phyloP scores from a whole-genome alignment of 1,284 basidiomycete genomes.

The Pseudozyma flocculosa region DNA sequence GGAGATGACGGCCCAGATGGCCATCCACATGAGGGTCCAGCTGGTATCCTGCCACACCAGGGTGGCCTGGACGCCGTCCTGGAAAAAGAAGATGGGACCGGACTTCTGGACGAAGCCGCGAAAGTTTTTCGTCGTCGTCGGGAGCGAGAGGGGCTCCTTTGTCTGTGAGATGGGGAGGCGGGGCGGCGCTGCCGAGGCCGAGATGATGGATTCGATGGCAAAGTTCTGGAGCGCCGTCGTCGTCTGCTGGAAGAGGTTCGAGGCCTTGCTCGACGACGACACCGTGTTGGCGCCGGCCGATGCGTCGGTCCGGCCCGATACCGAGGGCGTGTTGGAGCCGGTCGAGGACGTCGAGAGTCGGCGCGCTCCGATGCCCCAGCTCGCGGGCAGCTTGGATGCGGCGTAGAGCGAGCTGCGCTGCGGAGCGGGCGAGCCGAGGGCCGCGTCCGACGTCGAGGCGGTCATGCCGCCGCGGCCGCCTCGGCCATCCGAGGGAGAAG shows the following conservation, averaged over 20 bases:
- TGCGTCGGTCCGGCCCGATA: constrained; percentile 10
- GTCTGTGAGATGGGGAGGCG: constrained; percentile 49
- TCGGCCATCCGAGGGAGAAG: too few species aligned
- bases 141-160: constrained; percentile 51
- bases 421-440: neutral
- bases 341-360: constrained; percentile 13
- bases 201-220: constrained; percentile 44
- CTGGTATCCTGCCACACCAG: constrained; percentile 55
- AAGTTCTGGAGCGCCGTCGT: constrained; percentile 40
- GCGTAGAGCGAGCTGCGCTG: neutral
- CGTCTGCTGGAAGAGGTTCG: constrained; percentile 29
- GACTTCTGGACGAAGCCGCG: constrained; percentile 56
- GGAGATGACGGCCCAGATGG: constrained; percentile 50
- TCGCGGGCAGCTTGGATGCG: neutral
- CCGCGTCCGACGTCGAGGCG: too few species aligned
- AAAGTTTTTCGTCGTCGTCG: constrained; percentile 54
- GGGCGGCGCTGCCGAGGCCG: constrained; percentile 42
- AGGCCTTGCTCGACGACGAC: too few species aligned
- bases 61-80: constrained; percentile 54
- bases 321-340: neutral
- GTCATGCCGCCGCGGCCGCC: too few species aligned
- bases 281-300: constrained; percentile 5
- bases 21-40: constrained; percentile 57
- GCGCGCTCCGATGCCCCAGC: neutral
- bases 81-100: constrained; percentile 55